Evolutionary conservation across 805 yeast species (phyloP).

Genomic region (Sporopachydermia lactativora): DNA sequence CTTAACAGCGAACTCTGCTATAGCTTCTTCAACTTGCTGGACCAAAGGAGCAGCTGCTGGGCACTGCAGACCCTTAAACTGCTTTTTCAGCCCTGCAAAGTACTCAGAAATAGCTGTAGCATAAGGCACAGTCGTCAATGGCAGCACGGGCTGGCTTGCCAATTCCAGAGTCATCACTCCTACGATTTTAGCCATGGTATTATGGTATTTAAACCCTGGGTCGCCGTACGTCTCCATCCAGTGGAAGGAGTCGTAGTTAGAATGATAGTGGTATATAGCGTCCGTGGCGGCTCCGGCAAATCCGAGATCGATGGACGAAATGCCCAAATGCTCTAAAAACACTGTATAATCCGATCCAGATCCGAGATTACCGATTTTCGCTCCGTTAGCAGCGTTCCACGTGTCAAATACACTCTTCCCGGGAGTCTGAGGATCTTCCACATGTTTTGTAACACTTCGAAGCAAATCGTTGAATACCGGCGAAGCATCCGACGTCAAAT

Average conservation of each 20-base stretch:
- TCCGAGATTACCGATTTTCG: constrained; percentile 36
- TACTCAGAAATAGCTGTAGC: constrained; percentile 24
- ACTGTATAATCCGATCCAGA: constrained; percentile 62
- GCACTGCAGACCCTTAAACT: constrained; percentile 19
- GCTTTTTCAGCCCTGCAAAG: constrained; percentile 21
- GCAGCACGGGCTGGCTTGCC: constrained; percentile 32
- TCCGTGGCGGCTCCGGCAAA: constrained; percentile 31
- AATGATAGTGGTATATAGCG: constrained; percentile 62
- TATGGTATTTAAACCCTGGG: constrained; percentile 46
- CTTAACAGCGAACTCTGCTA: constrained; percentile 14
- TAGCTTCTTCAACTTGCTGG: constrained; percentile 15
- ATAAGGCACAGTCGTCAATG: constrained; percentile 28
- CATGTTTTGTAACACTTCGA: constrained; percentile 27
- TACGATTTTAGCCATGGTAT: constrained; percentile 36
- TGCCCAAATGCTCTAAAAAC: constrained; percentile 44
- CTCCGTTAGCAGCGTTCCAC: constrained; percentile 17
- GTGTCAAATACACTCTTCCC: constrained; percentile 20
- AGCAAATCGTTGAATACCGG: constrained; percentile 42
- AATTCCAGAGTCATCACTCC: constrained; percentile 36
- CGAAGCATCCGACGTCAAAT: constrained; percentile 37
- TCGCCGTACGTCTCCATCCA: constrained; percentile 60
- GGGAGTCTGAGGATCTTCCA: constrained; percentile 30
- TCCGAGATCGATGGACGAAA: constrained; percentile 46
- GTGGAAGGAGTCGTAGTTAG: constrained; percentile 55
- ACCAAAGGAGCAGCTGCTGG: constrained; percentile 17